Evolutionary conservation across 1,284 basidiomycete genomes (phyloP), one percentile per base, ranked within the genome.

Genomic region (Schizophyllum amplum): DNA sequence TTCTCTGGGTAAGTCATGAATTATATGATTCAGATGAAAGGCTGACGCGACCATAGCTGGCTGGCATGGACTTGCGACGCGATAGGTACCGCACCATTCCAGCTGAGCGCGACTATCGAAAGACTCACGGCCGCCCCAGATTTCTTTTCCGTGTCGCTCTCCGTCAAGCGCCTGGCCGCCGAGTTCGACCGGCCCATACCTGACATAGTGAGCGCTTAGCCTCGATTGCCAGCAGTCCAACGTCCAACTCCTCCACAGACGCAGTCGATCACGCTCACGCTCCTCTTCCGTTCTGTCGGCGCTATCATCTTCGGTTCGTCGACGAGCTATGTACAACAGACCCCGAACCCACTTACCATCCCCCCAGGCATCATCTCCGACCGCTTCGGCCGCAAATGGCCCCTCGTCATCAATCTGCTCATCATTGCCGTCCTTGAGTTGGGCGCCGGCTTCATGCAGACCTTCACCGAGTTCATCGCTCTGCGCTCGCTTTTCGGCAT

Each of bases 371-470:
- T 92, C 55, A 65, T 89, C 25, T 89, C 88, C 17, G 93, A 94
- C 69, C 81, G 94, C 9, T 96, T 81, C 69, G 95, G 95, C 2
- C 83, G 95, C 50, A 95, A 94, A 75, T 98, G 92, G 91, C 93
- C 94, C 1, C 75, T 98, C 2, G 84, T 94, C 48, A 64, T 68
- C 65, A 97, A 97, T 69, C 72, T 93, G 53, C 54, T 90, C 17
- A 65, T 94, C 52, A 82, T 92, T 61, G 76, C 80, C n/a, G 71
- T 81, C 9, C 82, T 97, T 58, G 87, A 94, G 63, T 82, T 98
- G 17, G 90, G 85, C 0, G 84, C 81, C 5, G 83, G 86, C 49
- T 91, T 90, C 67, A 83, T 84, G 20, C 72, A 83, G 15, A 87
- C 82, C 0, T 91, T 78, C 71, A 22, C 58, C 0, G 77, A 86